Evolutionary conservation across 2,329 filamentous ascomycete species (phyloP).

Genomic region (Plenodomus tracheiphilus): DNA sequence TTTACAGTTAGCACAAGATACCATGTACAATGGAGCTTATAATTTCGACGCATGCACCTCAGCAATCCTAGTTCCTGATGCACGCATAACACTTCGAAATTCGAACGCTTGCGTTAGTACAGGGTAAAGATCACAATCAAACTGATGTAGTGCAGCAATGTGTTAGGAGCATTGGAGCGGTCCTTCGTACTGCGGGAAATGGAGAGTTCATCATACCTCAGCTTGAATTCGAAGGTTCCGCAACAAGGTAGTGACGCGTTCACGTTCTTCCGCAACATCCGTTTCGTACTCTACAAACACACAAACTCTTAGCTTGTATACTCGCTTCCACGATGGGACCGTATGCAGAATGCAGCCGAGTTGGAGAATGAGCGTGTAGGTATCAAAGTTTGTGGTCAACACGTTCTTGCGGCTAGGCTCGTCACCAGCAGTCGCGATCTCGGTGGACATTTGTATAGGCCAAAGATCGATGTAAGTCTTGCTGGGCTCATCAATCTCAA

Average conservation of each 20-base stretch:
- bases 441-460: conserved; percentile 93
- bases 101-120: too few relatives aligned
- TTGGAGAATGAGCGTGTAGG: conserved; percentile 84
- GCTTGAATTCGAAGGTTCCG: conserved; percentile 83
- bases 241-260: conserved; percentile 71
- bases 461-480: conserved; percentile 87
- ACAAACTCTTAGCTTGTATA: conserved; percentile 72
- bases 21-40: too few relatives aligned
- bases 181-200: too few relatives aligned
- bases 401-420: conserved; percentile 58
- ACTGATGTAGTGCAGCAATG: too few relatives aligned
- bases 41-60: too few relatives aligned
- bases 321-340: conserved; percentile 76
- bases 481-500: conserved; percentile 58
- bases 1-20: background rate
- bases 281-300: conserved; percentile 90
- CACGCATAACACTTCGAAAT: too few relatives aligned
- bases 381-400: conserved; percentile 88
- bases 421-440: conserved; percentile 63
- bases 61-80: too few relatives aligned
- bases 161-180: too few relatives aligned
- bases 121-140: too few relatives aligned
- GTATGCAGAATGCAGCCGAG: conserved; percentile 83
- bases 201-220: conserved; percentile 47
- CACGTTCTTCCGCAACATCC: conserved; percentile 78